Percentiles rank a stretch among this genome's conserved stretches.
Evolutionary conservation across 148 eudicot genomes (phyloP).

Genomic region (Oxyria digyna): DNA sequence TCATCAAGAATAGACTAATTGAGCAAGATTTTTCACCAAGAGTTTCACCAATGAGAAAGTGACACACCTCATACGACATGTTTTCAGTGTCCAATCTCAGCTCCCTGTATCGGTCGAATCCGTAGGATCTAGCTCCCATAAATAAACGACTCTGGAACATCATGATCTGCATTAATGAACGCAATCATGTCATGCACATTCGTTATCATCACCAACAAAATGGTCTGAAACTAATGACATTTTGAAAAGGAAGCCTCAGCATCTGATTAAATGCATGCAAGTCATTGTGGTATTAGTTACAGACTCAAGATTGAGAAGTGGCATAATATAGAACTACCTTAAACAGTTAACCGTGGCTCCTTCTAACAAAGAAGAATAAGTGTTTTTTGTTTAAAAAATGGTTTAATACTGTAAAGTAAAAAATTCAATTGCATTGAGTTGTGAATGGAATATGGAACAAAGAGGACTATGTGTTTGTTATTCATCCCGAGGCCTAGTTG

Average conservation of each 20-base stretch:
- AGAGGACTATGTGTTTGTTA: no score
- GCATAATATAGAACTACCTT: no score
- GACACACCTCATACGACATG: constrained; percentile 34
- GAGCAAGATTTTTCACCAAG: not conserved
- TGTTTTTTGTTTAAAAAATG: no score
- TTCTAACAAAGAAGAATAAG: no score
- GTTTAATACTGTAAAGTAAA: not conserved
- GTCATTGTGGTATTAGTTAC: no score
- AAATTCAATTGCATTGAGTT: not conserved
- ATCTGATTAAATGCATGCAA: no score
- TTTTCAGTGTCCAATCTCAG: constrained; percentile 78
- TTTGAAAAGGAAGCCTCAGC: no score
- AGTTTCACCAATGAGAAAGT: not conserved
- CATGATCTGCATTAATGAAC: constrained; percentile 42
- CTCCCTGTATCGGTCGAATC: constrained; percentile 50
- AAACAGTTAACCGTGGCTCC: no score
- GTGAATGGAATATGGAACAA: not conserved
- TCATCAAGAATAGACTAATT: not conserved
- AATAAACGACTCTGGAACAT: constrained; percentile 61
- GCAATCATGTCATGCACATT: not conserved
- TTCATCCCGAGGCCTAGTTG: no score
- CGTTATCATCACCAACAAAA: no score
- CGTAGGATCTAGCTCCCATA: constrained; percentile 54
- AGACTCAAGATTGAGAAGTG: no score
- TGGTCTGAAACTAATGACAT: no score